These are phyloP conservation scores for Ophiosphaerella herpotricha DNA, from an alignment of 2,329 filamentous ascomycete genomes.

Conservation along the genomic window DNA sequence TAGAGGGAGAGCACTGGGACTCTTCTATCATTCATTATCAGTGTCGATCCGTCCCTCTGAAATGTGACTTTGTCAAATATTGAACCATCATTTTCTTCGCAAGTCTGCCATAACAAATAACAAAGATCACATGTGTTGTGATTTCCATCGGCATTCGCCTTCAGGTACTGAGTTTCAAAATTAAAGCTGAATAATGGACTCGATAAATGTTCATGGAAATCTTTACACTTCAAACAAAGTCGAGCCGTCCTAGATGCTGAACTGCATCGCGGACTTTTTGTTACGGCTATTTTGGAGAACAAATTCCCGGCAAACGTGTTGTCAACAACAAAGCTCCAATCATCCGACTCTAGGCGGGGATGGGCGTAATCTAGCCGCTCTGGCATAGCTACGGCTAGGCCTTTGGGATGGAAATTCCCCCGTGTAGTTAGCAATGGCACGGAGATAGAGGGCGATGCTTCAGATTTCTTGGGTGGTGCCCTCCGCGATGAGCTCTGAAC, in stretches of 20 bases:
- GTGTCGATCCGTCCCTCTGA: background rate
- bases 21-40: background rate
- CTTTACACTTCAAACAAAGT: background rate
- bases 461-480: no score
- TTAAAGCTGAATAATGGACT: background rate
- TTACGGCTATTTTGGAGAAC: background rate
- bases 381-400: background rate
- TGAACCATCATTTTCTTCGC: background rate
- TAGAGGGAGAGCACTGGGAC: slow-evolving; percentile 3
- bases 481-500: no score
- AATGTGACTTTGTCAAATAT: background rate
- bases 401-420: background rate
- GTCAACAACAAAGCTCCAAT: slow-evolving; percentile 2
- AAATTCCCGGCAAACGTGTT: background rate
- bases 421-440: background rate
- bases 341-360: background rate
- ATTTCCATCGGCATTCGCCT: background rate
- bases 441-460: background rate
- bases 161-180: background rate
- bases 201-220: background rate
- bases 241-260: background rate
- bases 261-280: background rate
- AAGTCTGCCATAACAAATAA: background rate
- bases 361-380: background rate
- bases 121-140: background rate